Conservation (phyloP, 768 basidiomycete species). For the Erythrobasidium yunnanense region DNA sequence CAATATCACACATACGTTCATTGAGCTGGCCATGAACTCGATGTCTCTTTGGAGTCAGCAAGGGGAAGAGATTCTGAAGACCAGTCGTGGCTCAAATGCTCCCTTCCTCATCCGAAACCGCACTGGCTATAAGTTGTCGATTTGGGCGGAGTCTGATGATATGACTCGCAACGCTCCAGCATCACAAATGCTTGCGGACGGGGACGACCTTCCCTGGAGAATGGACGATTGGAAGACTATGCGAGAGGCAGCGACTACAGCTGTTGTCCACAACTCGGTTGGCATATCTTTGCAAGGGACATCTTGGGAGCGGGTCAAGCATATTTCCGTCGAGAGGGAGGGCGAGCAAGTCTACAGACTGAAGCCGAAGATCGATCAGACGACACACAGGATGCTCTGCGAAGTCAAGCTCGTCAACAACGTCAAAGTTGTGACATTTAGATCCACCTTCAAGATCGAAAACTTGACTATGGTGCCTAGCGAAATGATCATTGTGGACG, state of each 20-base stretch:
- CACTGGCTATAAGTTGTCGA: conserved; percentile 69
- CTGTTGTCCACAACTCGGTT: conserved; percentile 64
- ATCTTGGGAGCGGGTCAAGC: conserved; percentile 75
- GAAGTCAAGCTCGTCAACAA: conserved; percentile 82
- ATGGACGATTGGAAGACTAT: conserved; percentile 92
- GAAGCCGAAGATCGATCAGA: conserved; percentile 63
- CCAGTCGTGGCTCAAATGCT: conserved; percentile 73
- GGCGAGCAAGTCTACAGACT: conserved; percentile 80
- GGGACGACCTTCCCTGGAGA: conserved; percentile 78
- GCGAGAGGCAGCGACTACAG: conserved; percentile 55
- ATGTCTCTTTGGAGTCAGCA: conserved; percentile 65
- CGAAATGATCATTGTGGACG: conserved; percentile 77
- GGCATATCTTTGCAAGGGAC: conserved; percentile 73
- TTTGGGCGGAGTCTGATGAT: conserved; percentile 74
- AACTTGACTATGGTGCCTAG: conserved; percentile 84
- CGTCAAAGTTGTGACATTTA: conserved; percentile 83
- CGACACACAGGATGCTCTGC: conserved; percentile 69
- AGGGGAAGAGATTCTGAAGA: conserved; percentile 58
- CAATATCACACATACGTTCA: conserved; percentile 81
- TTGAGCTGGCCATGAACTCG: conserved; percentile 67
- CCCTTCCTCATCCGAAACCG: conserved; percentile 86
- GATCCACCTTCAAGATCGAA: conserved; percentile 82
- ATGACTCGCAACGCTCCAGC: conserved; percentile 32
- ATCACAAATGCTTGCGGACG: conserved; percentile 50
- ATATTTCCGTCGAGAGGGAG: conserved; percentile 83